Percentiles rank a stretch among this genome's conserved stretches.
Conservation (phyloP, 805 yeast genomes). For the Teunomyces tritomae region DNA sequence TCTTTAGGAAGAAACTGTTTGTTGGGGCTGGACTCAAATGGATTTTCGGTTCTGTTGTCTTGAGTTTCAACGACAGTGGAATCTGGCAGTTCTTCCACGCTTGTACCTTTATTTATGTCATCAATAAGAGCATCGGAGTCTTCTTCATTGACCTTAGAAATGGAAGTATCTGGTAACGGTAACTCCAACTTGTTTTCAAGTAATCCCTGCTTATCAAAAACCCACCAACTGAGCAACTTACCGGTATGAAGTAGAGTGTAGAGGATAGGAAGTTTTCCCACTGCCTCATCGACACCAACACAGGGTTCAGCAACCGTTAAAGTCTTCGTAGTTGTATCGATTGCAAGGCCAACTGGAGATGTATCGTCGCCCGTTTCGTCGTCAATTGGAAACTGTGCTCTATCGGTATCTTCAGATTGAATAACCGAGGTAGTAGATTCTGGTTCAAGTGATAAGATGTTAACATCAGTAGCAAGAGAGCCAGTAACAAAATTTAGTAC, state of each 20-base stretch:
- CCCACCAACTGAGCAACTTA: constrained; percentile 58
- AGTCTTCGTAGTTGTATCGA: constrained; percentile 53
- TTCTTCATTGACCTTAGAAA: not conserved
- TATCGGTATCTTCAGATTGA: constrained; percentile 58
- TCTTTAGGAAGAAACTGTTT: not conserved
- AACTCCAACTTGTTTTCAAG: constrained; percentile 28
- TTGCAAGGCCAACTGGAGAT: constrained; percentile 64
- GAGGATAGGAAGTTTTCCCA: constrained; percentile 60
- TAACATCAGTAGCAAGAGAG: constrained; percentile 55
- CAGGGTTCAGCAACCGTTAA: constrained; percentile 50
- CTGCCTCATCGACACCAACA: constrained; percentile 53
- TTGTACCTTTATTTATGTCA: not conserved
- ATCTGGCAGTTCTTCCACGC: not conserved
- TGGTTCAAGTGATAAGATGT: constrained; percentile 1
- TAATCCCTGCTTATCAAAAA: constrained; percentile 56
- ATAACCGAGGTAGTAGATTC: constrained; percentile 26
- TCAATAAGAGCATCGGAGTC: not conserved
- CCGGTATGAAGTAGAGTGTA: constrained; percentile 66
- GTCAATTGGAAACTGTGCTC: constrained; percentile 73
- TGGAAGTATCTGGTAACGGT: not conserved
- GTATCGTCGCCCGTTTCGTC: constrained; percentile 65
- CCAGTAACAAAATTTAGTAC: constrained; percentile 48
- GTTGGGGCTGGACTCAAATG: constrained; percentile 1
- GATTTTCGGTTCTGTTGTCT: not conserved
- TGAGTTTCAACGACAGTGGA: not conserved